Conservation (phyloP, 495 filamentous ascomycete genomes). For the Neurospora sp. region DNA sequence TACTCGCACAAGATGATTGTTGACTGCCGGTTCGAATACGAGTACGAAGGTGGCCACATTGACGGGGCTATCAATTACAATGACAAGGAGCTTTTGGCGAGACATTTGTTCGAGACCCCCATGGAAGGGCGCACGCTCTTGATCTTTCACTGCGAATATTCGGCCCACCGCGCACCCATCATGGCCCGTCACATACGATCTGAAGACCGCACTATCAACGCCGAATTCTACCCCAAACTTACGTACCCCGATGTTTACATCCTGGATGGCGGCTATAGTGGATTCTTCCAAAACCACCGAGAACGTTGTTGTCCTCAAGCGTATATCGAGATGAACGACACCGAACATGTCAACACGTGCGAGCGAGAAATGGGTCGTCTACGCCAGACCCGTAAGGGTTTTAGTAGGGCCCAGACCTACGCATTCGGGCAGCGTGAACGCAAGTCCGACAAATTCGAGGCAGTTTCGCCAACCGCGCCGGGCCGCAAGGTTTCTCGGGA, state of each 20-base stretch:
- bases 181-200: conserved; percentile 87
- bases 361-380: conserved; percentile 90
- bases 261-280: conserved; percentile 89
- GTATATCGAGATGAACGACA: conserved; percentile 90
- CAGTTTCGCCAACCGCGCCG: conserved; percentile 63
- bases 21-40: conserved; percentile 97
- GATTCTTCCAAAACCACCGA: conserved; percentile 73
- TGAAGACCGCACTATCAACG: conserved; percentile 74
- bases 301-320: conserved; percentile 81
- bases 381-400: conserved; percentile 62
- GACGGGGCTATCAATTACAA: conserved; percentile 88
- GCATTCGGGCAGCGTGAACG: conserved; percentile 66
- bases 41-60: conserved; percentile 95
- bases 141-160: conserved; percentile 97
- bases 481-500: conserved; percentile 36
- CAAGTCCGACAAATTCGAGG: not conserved
- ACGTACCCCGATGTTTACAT: conserved; percentile 96
- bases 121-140: conserved; percentile 63
- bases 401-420: conserved; percentile 86
- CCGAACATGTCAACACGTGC: conserved; percentile 81
- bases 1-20: conserved; percentile 76
- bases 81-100: conserved; percentile 77
- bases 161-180: conserved; percentile 90
- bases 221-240: conserved; percentile 71
- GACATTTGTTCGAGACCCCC: conserved; percentile 59